A percentile compares a stretch with the other conserved stretches of the same genome.
Evolutionary conservation across 1,284 basidiomycete species (phyloP).

Genomic region (Golubevia pallescens): DNA sequence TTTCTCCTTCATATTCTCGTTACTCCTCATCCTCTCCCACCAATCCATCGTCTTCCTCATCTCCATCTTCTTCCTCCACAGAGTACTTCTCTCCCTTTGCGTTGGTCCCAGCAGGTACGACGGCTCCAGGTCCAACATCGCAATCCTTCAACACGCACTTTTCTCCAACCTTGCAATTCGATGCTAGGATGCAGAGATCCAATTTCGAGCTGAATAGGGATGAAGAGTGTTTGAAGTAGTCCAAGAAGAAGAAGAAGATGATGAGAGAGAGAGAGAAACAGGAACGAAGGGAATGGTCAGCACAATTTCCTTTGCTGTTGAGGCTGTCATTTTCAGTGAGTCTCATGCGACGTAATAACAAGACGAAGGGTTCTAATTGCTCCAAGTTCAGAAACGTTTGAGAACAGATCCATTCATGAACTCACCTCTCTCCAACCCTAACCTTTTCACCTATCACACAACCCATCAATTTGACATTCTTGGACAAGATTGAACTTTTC

Average conservation of each 20-base stretch:
- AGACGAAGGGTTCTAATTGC: too few relatives aligned
- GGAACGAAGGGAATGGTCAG: too few relatives aligned
- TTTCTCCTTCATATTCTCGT: not conserved
- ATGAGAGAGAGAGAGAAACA: slow-evolving; percentile 8
- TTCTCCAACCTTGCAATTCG: slow-evolving; percentile 44
- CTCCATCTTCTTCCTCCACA: not conserved
- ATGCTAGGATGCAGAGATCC: slow-evolving; percentile 48
- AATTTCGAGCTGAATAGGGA: slow-evolving; percentile 57
- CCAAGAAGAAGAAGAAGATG: not conserved
- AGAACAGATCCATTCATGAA: not conserved
- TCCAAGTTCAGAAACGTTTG: too few relatives aligned
- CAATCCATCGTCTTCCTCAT: not conserved
- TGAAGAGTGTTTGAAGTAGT: too few relatives aligned
- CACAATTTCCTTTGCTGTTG: too few relatives aligned
- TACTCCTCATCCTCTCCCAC: not conserved
- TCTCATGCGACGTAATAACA: not conserved
- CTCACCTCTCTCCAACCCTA: slow-evolving; percentile 46
- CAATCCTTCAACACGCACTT: slow-evolving; percentile 50
- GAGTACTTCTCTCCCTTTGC: slow-evolving; percentile 46
- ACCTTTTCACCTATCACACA: slow-evolving; percentile 49
- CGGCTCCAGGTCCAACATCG: slow-evolving; percentile 48
- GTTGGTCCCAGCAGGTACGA: slow-evolving; percentile 34
- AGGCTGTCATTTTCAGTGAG: not conserved
- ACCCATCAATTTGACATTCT: slow-evolving; percentile 45
- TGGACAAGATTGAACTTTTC: slow-evolving; percentile 33